A percentile compares a stretch with the other conserved stretches of the same genome.
Evolutionary conservation across 768 basidiomycete species (phyloP).

Genomic region (Multifurca ochricompacta): DNA sequence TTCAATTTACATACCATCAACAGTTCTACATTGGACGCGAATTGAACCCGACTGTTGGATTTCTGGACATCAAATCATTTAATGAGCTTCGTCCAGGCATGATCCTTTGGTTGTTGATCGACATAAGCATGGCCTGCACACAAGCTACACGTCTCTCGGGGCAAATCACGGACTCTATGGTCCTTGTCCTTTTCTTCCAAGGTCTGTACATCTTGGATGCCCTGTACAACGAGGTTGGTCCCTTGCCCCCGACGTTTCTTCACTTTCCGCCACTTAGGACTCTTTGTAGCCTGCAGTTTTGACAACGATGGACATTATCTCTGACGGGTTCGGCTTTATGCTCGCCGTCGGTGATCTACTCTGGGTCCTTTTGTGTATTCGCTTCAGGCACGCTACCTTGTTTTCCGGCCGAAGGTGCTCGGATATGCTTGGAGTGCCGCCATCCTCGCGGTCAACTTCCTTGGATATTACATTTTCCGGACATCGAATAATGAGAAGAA

Average conservation of each 20-base stretch:
- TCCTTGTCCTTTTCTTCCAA: constrained; percentile 82
- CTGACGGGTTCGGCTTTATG: constrained; percentile 99
- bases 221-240: constrained; percentile 79
- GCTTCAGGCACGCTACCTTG: constrained; percentile 91
- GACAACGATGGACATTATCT: constrained; percentile 96
- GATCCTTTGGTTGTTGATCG: constrained; percentile 85
- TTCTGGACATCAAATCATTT: constrained; percentile 64
- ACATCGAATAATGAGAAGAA: constrained; percentile 89
- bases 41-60: constrained; percentile 80
- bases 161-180: constrained; percentile 82
- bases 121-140: constrained; percentile 86
- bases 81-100: constrained; percentile 87
- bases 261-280: background rate
- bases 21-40: constrained; percentile 94
- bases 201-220: constrained; percentile 79
- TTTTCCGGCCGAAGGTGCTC: constrained; percentile 78
- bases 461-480: constrained; percentile 91
- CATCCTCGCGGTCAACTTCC: constrained; percentile 55
- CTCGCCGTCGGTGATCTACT: constrained; percentile 84
- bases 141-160: constrained; percentile 80
- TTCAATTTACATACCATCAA: background rate
- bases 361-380: constrained; percentile 96
- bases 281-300: constrained; percentile 68
- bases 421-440: constrained; percentile 47
- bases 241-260: background rate